phyloP scores from a whole-genome alignment of 225 moss, liverwort and hornwort genomes.

The Sphagnum contortum region DNA sequence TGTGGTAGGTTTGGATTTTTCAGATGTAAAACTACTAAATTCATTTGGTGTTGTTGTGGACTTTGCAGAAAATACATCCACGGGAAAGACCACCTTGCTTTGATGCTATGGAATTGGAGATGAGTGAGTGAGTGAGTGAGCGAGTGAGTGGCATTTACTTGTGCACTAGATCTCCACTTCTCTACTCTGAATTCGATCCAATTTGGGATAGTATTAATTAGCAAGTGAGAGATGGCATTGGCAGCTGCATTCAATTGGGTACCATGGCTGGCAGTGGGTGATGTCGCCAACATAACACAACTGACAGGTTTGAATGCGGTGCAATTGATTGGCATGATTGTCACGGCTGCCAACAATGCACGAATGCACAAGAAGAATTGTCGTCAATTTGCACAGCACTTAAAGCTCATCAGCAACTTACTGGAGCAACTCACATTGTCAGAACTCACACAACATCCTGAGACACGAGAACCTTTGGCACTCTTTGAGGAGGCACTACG shows the following conservation, averaged over 20 bases:
- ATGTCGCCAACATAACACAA: slow-evolving; percentile 30
- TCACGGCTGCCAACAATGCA: slow-evolving; percentile 22
- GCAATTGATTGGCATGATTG: slow-evolving; percentile 30
- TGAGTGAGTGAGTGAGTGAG: too few relatives aligned
- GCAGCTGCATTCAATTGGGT: slow-evolving; percentile 7
- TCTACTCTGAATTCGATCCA: too few relatives aligned
- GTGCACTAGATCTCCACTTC: too few relatives aligned
- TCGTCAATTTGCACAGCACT: slow-evolving; percentile 40
- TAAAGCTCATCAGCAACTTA: slow-evolving; percentile 44
- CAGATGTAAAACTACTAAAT: too few relatives aligned
- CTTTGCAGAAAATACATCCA: too few relatives aligned
- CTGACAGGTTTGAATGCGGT: slow-evolving; percentile 20
- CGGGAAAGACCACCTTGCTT: too few relatives aligned
- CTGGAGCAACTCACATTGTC: slow-evolving; percentile 41
- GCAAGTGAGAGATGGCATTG: too few relatives aligned
- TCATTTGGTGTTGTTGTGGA: too few relatives aligned
- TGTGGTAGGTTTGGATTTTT: too few relatives aligned
- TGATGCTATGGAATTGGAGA: too few relatives aligned
- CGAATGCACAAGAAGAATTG: slow-evolving; percentile 60
- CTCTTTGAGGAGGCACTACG: slow-evolving; percentile 36
- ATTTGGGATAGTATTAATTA: too few relatives aligned
- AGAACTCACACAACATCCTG: slow-evolving; percentile 31
- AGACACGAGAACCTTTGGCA: slow-evolving; percentile 42
- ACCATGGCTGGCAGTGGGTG: slow-evolving; percentile 33
- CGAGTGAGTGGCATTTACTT: too few relatives aligned